phyloP scores from a whole-genome alignment of 495 filamentous ascomycete genomes.

The Aspergillus diversus region DNA sequence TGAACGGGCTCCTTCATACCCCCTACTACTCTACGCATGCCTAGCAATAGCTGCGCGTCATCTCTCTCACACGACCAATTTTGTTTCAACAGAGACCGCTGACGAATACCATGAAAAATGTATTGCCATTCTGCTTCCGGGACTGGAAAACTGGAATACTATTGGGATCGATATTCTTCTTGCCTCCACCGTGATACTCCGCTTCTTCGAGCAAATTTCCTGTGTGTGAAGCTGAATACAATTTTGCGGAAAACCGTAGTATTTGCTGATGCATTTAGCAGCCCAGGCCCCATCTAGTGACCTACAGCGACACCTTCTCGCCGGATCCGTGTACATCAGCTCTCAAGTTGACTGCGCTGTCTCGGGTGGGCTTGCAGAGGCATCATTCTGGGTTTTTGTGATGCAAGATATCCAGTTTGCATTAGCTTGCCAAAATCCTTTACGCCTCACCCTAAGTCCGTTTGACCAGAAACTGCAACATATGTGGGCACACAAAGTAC shows the following conservation, averaged over 20 bases:
- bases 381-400: slow-evolving; percentile 50
- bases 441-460: slow-evolving; percentile 40
- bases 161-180: slow-evolving; percentile 48
- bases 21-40: slow-evolving; percentile 45
- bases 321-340: slow-evolving; percentile 49
- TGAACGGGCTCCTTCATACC: slow-evolving; percentile 38
- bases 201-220: slow-evolving; percentile 49
- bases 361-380: slow-evolving; percentile 41
- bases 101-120: slow-evolving; percentile 49
- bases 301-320: slow-evolving; percentile 44
- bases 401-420: slow-evolving; percentile 50
- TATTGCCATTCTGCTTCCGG: slow-evolving; percentile 45
- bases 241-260: background rate
- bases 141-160: slow-evolving; percentile 38
- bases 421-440: slow-evolving; percentile 41
- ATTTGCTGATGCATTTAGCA: slow-evolving; percentile 13
- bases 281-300: slow-evolving; percentile 43
- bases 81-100: slow-evolving; percentile 37
- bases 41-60: slow-evolving; percentile 47
- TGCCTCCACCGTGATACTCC: slow-evolving; percentile 45
- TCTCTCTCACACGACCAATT: slow-evolving; percentile 40
- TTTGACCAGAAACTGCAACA: slow-evolving; percentile 41
- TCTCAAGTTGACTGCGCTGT: slow-evolving; percentile 46
- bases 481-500: slow-evolving; percentile 34
- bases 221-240: slow-evolving; percentile 27